A percentile compares a stretch with the other conserved stretches of the same genome.
These are phyloP conservation scores for Amanita pseudoporphyria DNA, from an alignment of 768 basidiomycete genomes.

Conservation along the genomic window DNA sequence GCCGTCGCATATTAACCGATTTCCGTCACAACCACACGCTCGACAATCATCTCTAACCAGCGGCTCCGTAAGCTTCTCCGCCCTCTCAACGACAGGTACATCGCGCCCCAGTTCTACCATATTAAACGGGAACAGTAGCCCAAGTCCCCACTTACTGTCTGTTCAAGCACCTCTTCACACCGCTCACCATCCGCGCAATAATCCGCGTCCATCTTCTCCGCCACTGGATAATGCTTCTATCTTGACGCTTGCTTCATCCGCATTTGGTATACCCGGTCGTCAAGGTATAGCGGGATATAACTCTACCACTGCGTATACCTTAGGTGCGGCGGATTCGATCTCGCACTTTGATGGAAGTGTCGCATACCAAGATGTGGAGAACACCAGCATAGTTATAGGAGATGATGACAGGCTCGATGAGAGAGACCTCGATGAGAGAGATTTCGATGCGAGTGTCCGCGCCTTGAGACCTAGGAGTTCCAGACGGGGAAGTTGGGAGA, in stretches of 20 bases:
- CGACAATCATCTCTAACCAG: conserved; percentile 53
- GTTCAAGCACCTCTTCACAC: conserved; percentile 86
- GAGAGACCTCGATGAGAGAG: conserved; percentile 78
- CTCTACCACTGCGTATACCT: conserved; percentile 39
- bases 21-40: conserved; percentile 37
- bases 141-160: conserved; percentile 20
- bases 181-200: conserved; percentile 89
- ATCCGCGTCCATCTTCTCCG: conserved; percentile 86
- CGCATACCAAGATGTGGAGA: conserved; percentile 50
- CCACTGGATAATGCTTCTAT: conserved; percentile 89
- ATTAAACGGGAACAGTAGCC: conserved; percentile 16
- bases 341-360: conserved; percentile 66
- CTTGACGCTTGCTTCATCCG: conserved; percentile 89
- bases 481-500: conserved; percentile 86
- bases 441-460: conserved; percentile 80
- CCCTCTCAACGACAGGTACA: conserved; percentile 43
- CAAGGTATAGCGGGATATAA: conserved; percentile 30
- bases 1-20: conserved; percentile 39
- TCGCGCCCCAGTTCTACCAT: conserved; percentile 34
- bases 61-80: conserved; percentile 53
- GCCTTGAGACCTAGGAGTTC: conserved; percentile 85
- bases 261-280: conserved; percentile 65
- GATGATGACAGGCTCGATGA: conserved; percentile 59
- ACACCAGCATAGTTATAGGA: conserved; percentile 54
- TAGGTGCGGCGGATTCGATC: conserved; percentile 49